A percentile compares a stretch with the other conserved stretches of the same genome.
Conservation (phyloP, 805 yeast species). For the Lipomyces spencermartinsiae region DNA sequence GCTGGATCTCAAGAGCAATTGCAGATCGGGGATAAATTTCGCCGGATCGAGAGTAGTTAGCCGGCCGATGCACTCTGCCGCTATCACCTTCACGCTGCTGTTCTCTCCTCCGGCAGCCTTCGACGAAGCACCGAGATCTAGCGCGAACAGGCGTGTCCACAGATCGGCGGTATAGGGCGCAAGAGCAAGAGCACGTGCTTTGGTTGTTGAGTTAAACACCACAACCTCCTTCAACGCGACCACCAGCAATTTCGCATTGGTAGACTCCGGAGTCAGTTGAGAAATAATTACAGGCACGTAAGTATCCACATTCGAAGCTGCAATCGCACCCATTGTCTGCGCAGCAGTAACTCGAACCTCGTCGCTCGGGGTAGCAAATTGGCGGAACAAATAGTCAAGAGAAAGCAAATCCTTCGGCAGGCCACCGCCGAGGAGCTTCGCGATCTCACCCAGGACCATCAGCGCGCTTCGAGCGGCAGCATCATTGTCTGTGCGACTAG, state of each 20-base stretch:
- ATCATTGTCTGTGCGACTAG: neutral
- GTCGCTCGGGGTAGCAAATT: conserved; percentile 47
- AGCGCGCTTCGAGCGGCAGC: conserved; percentile 17
- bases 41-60: conserved; percentile 44
- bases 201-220: conserved; percentile 11
- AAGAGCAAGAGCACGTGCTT: neutral
- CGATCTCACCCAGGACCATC: conserved; percentile 33
- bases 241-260: conserved; percentile 42
- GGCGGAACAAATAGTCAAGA: conserved; percentile 47
- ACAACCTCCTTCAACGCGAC: conserved; percentile 46
- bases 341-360: conserved; percentile 56
- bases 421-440: conserved; percentile 12
- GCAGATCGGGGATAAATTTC: conserved; percentile 44
- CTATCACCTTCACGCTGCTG: conserved; percentile 26
- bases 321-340: conserved; percentile 58
- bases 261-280: conserved; percentile 41
- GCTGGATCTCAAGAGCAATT: conserved; percentile 40
- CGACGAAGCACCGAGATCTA: conserved; percentile 13
- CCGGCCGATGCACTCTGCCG: conserved; percentile 35
- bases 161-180: conserved; percentile 34
- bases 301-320: conserved; percentile 49
- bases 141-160: conserved; percentile 38
- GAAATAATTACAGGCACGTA: conserved; percentile 52
- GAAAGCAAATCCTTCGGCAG: conserved; percentile 21
- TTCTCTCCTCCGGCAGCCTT: conserved; percentile 22